Evolutionary conservation across 495 filamentous ascomycete species (phyloP).

Genomic region (Delitschia confertaspora): DNA sequence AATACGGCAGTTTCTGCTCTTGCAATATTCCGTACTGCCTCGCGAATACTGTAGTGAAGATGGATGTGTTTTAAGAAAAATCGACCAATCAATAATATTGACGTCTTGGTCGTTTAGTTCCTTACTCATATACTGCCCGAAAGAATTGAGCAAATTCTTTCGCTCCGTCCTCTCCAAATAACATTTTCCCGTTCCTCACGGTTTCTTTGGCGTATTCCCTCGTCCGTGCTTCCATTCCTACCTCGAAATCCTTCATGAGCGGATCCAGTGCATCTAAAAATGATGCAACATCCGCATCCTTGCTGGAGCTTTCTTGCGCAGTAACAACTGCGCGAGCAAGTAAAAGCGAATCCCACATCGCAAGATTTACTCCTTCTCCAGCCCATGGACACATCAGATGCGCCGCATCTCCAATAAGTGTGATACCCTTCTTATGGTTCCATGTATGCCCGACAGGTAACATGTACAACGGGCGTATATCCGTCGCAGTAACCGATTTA

Average conservation of each 20-base stretch:
- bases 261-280: slow-evolving; percentile 7
- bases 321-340: slow-evolving; percentile 14
- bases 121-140: no score
- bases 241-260: slow-evolving; percentile 18
- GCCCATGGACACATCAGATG: slow-evolving; percentile 27
- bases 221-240: slow-evolving; percentile 16
- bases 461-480: slow-evolving; percentile 19
- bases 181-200: slow-evolving; percentile 5
- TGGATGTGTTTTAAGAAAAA: no score
- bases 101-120: no score
- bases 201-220: slow-evolving; percentile 14
- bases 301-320: background rate
- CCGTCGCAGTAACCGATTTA: background rate
- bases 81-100: no score
- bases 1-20: no score
- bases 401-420: slow-evolving; percentile 26
- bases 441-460: slow-evolving; percentile 22
- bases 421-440: slow-evolving; percentile 16
- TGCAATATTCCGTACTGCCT: no score
- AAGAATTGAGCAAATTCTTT: slow-evolving; percentile 16
- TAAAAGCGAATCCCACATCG: slow-evolving; percentile 21
- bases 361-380: slow-evolving; percentile 26
- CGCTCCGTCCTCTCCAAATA: slow-evolving; percentile 16
- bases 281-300: slow-evolving; percentile 3
- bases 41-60: no score